Evolutionary conservation across 2,329 filamentous ascomycete genomes (phyloP), one percentile per base, ranked within the genome.

Genomic region (Cercospora janseana): DNA sequence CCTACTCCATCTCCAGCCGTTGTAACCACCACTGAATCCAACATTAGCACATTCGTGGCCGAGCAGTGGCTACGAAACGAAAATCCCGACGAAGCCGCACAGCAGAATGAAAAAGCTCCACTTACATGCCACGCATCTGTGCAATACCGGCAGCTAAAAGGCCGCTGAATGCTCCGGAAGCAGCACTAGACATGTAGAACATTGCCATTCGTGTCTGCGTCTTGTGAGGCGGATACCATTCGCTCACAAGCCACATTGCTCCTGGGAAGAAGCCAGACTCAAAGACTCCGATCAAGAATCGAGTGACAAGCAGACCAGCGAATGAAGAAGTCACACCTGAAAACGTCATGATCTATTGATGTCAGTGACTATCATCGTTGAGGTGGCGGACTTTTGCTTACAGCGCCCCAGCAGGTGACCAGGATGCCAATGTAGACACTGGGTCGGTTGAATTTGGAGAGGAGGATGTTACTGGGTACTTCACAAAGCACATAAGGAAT

Each of bases 261-360:
- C 74, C 74, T 0, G 75, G 75, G 41, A 77, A 77, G 0, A 92
- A 75, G 5, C 87, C 87, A 6, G 86, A 73, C 66, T 93, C 87
- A 46, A 74, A 75, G 3, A 79, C 54, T 6, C 91, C 91, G 1
- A 95, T 78, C 67, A 96, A 90, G 75, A 95, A 95, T 18, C 88
- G 53, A 3, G 87, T 88, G 0, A 83, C 78, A 43, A 95, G 76
- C 9, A 96, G 74, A 1, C 89, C 88, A 26, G 76, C 73, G 32
- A 77, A 74, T 69, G 90, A 96, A 63, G 81, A 93, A 50, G 82
- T 74, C 2, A 89, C 85, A 5, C 90, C 70, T 9, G 49, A 48
- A 10, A 57, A 21, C n/a, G 52, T 57, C 54, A 54, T 57, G 23
- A 55, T 38, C 44, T 46, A 18, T 34, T n/a, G 3, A 6, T 9